Evolutionary conservation across 2,329 filamentous ascomycete species (phyloP).

Genomic region (Coniochaeta sp.): DNA sequence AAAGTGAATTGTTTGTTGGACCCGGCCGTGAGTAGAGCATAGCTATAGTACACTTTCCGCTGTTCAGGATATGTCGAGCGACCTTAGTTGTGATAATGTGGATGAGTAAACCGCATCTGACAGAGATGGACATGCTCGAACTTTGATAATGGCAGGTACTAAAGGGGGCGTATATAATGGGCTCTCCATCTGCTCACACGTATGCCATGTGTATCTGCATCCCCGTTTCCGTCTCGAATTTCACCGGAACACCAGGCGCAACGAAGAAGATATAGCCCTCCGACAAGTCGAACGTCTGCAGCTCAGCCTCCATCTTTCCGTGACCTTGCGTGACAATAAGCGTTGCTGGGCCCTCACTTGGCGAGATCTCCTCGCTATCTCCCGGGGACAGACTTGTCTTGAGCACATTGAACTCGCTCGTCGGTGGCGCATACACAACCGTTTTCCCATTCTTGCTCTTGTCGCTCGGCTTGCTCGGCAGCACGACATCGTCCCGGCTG

Average conservation of each 20-base stretch:
- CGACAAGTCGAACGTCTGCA: slow-evolving; percentile 42
- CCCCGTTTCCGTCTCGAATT: slow-evolving; percentile 20
- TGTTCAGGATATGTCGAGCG: too few species aligned
- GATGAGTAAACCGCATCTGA: too few species aligned
- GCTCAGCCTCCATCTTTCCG: slow-evolving; percentile 47
- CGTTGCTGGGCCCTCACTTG: slow-evolving; percentile 53
- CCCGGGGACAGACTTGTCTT: slow-evolving; percentile 46
- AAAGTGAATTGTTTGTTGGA: too few species aligned
- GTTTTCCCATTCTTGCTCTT: slow-evolving; percentile 53
- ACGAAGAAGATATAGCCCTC: slow-evolving; percentile 62
- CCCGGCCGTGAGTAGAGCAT: too few species aligned
- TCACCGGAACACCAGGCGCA: slow-evolving; percentile 39
- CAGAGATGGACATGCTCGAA: too few species aligned
- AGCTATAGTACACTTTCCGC: too few species aligned
- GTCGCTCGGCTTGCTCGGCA: slow-evolving; percentile 40
- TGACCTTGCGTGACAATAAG: slow-evolving; percentile 53
- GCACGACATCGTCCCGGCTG: slow-evolving; percentile 43
- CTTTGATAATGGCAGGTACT: not conserved
- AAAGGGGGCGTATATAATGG: too few species aligned
- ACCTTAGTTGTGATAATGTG: too few species aligned
- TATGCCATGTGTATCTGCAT: slow-evolving; percentile 31
- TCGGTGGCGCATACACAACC: slow-evolving; percentile 54
- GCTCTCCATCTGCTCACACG: slow-evolving; percentile 11
- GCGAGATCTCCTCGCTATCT: slow-evolving; percentile 49
- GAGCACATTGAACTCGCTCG: slow-evolving; percentile 67